phyloP scores from a whole-genome alignment of 208 protist genomes.

The Phytomonas sp. region DNA sequence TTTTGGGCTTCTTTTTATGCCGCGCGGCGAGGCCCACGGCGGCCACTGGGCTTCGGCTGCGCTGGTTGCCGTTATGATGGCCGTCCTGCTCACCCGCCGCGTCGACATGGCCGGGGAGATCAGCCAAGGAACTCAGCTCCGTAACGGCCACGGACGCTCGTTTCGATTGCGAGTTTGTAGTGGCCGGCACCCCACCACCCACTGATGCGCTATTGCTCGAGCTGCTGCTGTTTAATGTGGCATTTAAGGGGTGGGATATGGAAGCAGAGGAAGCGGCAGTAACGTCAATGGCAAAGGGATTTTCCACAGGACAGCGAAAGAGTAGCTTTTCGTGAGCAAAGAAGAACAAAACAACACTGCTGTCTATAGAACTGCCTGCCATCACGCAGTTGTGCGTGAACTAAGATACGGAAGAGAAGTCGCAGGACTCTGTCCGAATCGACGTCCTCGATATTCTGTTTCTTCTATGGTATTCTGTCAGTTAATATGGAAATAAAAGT shows the following conservation, averaged over 20 bases:
- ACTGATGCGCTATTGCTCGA: background rate
- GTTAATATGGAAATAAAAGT: background rate
- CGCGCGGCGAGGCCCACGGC: constrained; percentile 3
- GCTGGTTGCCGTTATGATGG: background rate
- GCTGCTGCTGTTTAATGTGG: constrained; percentile 4
- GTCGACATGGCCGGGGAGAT: background rate
- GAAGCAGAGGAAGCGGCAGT: background rate
- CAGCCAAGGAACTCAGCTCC: too few relatives aligned
- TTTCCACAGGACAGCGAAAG: constrained; percentile 66
- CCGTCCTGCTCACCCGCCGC: constrained; percentile 12
- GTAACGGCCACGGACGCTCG: background rate
- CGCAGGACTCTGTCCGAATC: background rate
- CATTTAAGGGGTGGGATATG: background rate
- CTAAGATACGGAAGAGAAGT: background rate
- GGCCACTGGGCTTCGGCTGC: background rate
- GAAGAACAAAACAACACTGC: constrained; percentile 52
- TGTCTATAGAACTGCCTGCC: background rate
- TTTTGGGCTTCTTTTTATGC: constrained; percentile 6
- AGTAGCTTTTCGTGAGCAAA: constrained; percentile 73
- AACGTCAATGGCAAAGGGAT: constrained; percentile 55
- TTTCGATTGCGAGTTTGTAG: constrained; percentile 3
- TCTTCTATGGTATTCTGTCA: background rate
- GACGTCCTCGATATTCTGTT: background rate
- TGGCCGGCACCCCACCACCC: background rate
- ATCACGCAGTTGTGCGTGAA: background rate